Base-by-base conservation (phyloP, 768 basidiomycete genomes). In the Tricholoma saponaceum region DNA sequence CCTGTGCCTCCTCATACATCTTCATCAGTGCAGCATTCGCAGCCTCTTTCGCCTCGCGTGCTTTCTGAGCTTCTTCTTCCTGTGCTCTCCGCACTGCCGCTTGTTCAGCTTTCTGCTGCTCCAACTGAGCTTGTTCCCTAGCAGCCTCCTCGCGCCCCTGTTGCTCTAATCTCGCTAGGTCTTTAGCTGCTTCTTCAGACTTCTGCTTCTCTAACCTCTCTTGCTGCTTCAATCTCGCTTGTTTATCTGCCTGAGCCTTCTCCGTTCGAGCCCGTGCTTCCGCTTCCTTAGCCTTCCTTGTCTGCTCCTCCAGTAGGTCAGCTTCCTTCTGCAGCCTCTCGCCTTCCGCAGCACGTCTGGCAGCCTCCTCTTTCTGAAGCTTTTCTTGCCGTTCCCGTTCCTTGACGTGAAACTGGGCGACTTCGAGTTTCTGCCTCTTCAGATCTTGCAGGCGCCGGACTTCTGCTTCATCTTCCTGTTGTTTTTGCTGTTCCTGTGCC, bases 381-480 rank as follows among this genome's bases (percentile, higher is more conserved):
- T 6, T 32, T 16, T 57, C 54, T 14, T 52, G n/a, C 3, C 43
- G 57, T 47, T 56, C 44, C 16, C 37, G 55, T 8, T 61, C 58
- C 52, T 30, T 41, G 14, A 49, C 50, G 14, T 58, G 60, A 10
- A 57, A 60, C 35, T 23, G 39, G 7, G 51, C 28, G n/a, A 43
- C 55, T 35, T 60, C 59, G 10, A 49, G 39, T 25, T 57, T 58
- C 33, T 32, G 54, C 7, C 52, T 18, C 13, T 52, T 50, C 22
- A 52, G 26, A 44, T 62, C 58, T 37, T 28, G 57, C n/a, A 37
- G 20, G 5, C 54, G 57, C 14, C 56, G 50, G 25, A 14, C n/a
- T 43, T 35, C 51, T 3, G 43, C 47, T 30, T 62, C 53, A 13
- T 55, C 51, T 47, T 60, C 57, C 26, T 35, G 1, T 16, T 30